Percentiles rank a stretch among this genome's conserved stretches.
phyloP scores from a whole-genome alignment of 2,329 filamentous ascomycete genomes.

The Cladosporium sp. region DNA sequence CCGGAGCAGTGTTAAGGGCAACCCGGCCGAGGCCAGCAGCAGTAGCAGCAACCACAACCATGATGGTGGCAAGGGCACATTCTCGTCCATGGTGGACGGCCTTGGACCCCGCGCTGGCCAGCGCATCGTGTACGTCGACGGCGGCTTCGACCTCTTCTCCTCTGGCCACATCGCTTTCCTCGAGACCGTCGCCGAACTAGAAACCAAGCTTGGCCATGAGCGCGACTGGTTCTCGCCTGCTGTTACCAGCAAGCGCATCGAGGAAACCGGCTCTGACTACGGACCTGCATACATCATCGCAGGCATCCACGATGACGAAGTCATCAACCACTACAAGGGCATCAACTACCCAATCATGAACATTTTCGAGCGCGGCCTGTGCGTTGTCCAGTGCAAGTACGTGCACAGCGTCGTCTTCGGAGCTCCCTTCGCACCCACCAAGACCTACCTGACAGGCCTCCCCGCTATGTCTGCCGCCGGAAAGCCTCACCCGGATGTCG shows the following conservation, averaged over 20 bases:
- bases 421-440: constrained; percentile 83
- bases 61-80: constrained; percentile 59
- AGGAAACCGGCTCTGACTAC: constrained; percentile 70
- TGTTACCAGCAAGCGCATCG: constrained; percentile 62
- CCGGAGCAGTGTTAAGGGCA: constrained; percentile 8
- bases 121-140: constrained; percentile 89
- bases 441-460: constrained; percentile 71
- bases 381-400: constrained; percentile 94
- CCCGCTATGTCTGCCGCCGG: constrained; percentile 58
- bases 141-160: constrained; percentile 94
- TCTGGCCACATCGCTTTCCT: constrained; percentile 97
- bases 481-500: constrained; percentile 62
- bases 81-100: constrained; percentile 69
- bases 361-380: constrained; percentile 92
- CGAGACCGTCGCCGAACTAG: constrained; percentile 69
- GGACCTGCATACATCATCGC: constrained; percentile 84
- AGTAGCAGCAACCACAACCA: constrained; percentile 45
- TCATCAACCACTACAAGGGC: constrained; percentile 96
- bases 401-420: constrained; percentile 85
- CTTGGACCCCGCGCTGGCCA: constrained; percentile 74
- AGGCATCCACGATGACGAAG: constrained; percentile 89
- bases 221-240: constrained; percentile 74
- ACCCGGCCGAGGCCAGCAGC: neutral
- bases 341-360: constrained; percentile 99
- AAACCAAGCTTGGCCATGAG: constrained; percentile 66